These are phyloP conservation scores for Mrakia hoshinonis DNA, from an alignment of 768 basidiomycete genomes.

Conservation along the genomic window DNA sequence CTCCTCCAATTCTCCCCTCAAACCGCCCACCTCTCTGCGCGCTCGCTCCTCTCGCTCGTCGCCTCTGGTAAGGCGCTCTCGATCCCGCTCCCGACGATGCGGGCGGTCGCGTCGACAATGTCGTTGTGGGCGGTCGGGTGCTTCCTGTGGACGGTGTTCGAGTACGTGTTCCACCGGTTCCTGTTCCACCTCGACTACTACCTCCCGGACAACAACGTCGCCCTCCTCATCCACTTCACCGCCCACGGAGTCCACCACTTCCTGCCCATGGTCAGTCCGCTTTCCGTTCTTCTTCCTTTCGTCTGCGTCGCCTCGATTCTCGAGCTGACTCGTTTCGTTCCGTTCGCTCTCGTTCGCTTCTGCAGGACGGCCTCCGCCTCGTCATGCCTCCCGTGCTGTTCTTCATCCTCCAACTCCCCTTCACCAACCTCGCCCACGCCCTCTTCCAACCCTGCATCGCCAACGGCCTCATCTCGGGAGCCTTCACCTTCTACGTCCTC, in stretches of 20 bases:
- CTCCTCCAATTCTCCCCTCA: constrained; percentile 50
- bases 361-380: constrained; percentile 67
- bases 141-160: constrained; percentile 85
- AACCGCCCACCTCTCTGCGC: constrained; percentile 39
- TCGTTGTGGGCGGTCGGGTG: constrained; percentile 63
- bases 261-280: constrained; percentile 67
- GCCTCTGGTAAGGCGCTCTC: constrained; percentile 30
- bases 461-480: constrained; percentile 84
- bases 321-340: too few species aligned
- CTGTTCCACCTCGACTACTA: constrained; percentile 86
- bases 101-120: constrained; percentile 51
- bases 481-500: constrained; percentile 66
- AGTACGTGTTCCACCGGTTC: constrained; percentile 90
- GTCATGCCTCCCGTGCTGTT: constrained; percentile 95
- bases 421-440: constrained; percentile 71
- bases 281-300: constrained; percentile 5
- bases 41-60: constrained; percentile 33
- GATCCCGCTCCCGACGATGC: constrained; percentile 39
- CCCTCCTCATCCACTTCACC: constrained; percentile 79
- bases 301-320: constrained; percentile 22
- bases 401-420: constrained; percentile 63
- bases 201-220: constrained; percentile 72
- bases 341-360: too few species aligned
- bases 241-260: constrained; percentile 96
- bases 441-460: constrained; percentile 77